Percentiles rank a stretch among this genome's conserved stretches.
Evolutionary conservation across 495 filamentous ascomycete species (phyloP).

Genomic region (Bryoglossum gracile): DNA sequence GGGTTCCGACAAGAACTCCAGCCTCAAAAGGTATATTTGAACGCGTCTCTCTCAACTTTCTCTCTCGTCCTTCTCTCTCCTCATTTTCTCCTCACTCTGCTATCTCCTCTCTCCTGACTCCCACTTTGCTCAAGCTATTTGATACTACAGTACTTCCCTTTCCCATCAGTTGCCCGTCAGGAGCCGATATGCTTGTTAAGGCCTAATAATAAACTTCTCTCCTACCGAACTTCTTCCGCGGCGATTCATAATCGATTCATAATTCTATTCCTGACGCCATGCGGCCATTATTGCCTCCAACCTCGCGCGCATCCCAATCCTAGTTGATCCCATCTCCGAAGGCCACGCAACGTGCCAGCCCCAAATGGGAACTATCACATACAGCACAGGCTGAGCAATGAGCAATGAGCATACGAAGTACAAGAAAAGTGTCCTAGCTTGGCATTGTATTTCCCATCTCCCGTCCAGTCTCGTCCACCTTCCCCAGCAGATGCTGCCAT

Average conservation of each 20-base stretch:
- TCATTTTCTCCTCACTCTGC: background rate
- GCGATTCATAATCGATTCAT: conserved; percentile 2
- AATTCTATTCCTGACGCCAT: conserved; percentile 1
- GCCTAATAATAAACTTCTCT: background rate
- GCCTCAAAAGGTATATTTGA: no score
- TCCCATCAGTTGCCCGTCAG: no score
- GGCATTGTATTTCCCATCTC: background rate
- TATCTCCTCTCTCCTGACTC: no score
- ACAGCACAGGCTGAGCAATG: no score
- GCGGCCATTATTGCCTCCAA: background rate
- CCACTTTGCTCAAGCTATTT: no score
- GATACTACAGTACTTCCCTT: no score
- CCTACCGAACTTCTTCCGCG: conserved; percentile 1
- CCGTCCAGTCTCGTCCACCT: background rate
- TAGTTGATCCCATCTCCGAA: conserved; percentile 1
- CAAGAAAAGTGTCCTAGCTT: conserved; percentile 4
- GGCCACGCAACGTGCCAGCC: conserved; percentile 6
- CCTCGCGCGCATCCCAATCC: background rate
- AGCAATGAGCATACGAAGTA: no score
- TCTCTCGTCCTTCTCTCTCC: background rate
- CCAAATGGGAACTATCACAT: background rate
- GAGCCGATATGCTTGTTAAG: background rate
- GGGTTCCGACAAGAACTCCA: no score
- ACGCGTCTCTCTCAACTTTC: background rate
- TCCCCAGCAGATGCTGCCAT: background rate